Evolutionary conservation across 148 eudicot species (phyloP), one percentile per base, ranked within the genome.

Genomic region (Silene uniflora): DNA sequence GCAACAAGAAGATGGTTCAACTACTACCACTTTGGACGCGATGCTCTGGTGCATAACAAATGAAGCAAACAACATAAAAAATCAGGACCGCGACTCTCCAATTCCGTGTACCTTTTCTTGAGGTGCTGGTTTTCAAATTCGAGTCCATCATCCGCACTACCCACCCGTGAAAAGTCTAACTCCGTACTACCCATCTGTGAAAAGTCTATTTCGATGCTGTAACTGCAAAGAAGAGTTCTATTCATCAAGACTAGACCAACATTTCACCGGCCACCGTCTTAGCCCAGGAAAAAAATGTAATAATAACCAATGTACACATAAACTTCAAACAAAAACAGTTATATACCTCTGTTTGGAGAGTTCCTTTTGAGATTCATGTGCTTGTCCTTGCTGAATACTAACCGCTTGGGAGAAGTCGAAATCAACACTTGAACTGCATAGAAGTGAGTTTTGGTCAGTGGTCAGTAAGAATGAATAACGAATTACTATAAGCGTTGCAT

Each of bases 31-130:
- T 29, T 19, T 13, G 7, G 23, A 2, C 8, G 61, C 0, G 19
- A 71, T 21, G 23, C 52, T 18, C 47, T 7, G 32, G 18, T 39
- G n/a, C n/a, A 54, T 22, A 62, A 6, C 21, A 49, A 13, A 70
- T 44, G 67, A 68, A 58, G 42, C 27, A 62, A 56, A n/a, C n/a
- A 67, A 0, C 14, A 49, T 32, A 3, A n/a, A 32, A 32, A 27
- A 32, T 1, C 4, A 32, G 35, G 35, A 32, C 35, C 35, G 35
- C 35, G 35, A 4, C 35, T 32, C 49, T 44, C 42, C 11, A 7
- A 7, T 3, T n/a, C n/a, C n/a, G n/a, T 32, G 42, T 46, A 90
- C 94, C 94, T 87, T 83, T 88, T 90, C 81, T 73, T 78, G 6
- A 83, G 79, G 82, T 81, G 76, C 66, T 79, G 87, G 76, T 74